Evolutionary conservation across 1,284 basidiomycete species (phyloP), one percentile per base, ranked within the genome.

Genomic region (Anthracocystis walkeri): DNA sequence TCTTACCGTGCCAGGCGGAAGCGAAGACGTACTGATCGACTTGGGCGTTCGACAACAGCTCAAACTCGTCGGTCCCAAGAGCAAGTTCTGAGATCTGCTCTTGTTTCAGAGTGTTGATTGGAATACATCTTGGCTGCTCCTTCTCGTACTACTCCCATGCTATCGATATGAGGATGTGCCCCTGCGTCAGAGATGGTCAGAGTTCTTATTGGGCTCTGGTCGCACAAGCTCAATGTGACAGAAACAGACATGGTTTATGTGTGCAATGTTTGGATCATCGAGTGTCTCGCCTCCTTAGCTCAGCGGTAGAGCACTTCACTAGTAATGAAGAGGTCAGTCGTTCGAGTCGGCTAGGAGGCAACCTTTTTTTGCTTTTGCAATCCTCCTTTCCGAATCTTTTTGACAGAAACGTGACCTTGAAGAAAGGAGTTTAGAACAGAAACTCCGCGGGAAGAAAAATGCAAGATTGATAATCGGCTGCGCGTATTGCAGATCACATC

Each of bases 11-110:
- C 80, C 80, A 4, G 80, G 80, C 7, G 80, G 80, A 23, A 68
- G 72, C 48, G 78, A 80, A 50, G 76, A 80, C 35, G 74, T 82
- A 10, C 56, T 82, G 62, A 51, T 82, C 38, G 80, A 82, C 49
- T 61, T 82, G 23, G 78, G 77, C 46, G 76, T 79, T 12, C 57
- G 78, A 38, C 78, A 82, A 60, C 70, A 78, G 66, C 63, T 80
- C 56, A 80, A 80, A 61, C 63, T 80, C 23, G 69, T 74, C 48
- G 58, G 57, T 5, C 69, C 73, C 27, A 58, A 64, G 55, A 71
- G 73, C 64, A 75, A 74, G 56, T 61, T 65, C 50, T 74, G 44
- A 60, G 14, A 23, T 18, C n/a, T n/a, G 12, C 21, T 16, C 25
- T 6, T 20, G 12, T 6, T n/a, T 8, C 21, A 31, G 14, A 14